These are phyloP conservation scores for Talaromyces adpressus DNA, from an alignment of 495 filamentous ascomycete genomes.

Conservation along the genomic window DNA sequence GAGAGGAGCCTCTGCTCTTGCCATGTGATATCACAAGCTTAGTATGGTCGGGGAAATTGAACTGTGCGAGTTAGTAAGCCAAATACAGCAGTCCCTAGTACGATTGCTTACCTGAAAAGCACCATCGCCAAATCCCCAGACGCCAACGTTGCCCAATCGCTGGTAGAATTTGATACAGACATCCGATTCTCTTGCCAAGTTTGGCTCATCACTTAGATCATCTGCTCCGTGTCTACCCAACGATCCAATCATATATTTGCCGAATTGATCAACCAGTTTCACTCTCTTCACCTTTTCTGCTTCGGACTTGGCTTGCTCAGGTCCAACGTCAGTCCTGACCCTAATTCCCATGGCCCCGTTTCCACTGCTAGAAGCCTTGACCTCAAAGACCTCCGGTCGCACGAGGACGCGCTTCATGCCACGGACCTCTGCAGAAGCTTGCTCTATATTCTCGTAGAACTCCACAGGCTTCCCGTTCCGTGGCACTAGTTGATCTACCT, in stretches of 20 bases:
- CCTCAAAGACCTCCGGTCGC: slow-evolving; percentile 51
- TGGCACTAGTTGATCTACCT: slow-evolving; percentile 60
- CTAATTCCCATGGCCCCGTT: slow-evolving; percentile 27
- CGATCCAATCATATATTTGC: slow-evolving; percentile 80
- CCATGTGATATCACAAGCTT: slow-evolving; percentile 76
- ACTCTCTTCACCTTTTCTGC: slow-evolving; percentile 65
- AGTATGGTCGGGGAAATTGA: slow-evolving; percentile 97
- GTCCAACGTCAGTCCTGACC: slow-evolving; percentile 42
- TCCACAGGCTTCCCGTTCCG: slow-evolving; percentile 58
- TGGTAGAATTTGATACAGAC: slow-evolving; percentile 86
- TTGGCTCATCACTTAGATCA: slow-evolving; percentile 20
- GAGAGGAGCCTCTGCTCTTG: slow-evolving; percentile 46
- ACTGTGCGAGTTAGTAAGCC: slow-evolving; percentile 38
- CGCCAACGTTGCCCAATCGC: slow-evolving; percentile 75
- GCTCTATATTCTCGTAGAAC: slow-evolving; percentile 70
- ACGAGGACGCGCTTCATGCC: slow-evolving; percentile 59
- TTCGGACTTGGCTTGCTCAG: slow-evolving; percentile 49
- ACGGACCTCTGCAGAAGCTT: slow-evolving; percentile 31
- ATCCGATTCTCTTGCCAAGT: slow-evolving; percentile 15
- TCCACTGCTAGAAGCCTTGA: slow-evolving; percentile 16
- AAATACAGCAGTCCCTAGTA: background rate
- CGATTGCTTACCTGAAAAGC: slow-evolving; percentile 61
- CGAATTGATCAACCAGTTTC: slow-evolving; percentile 84
- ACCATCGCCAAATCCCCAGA: slow-evolving; percentile 86
- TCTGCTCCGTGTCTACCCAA: slow-evolving; percentile 44